Base-by-base conservation (phyloP, 768 basidiomycete species). In the Auriscalpium vulgare region DNA sequence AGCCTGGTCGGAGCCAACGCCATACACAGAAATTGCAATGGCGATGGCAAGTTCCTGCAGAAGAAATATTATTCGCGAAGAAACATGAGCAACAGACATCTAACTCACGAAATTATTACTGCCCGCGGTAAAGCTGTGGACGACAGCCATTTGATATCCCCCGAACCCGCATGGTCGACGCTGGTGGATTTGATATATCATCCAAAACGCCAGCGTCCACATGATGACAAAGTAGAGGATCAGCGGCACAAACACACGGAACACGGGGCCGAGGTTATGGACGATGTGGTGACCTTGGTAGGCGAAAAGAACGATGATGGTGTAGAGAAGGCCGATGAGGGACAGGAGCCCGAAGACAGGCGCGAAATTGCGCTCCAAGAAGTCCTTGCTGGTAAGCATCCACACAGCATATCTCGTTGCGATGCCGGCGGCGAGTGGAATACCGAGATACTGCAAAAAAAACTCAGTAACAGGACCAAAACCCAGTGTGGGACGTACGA, bases 241-340 rank as follows among this genome's bases (percentile, higher is more conserved):
- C 73, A 90, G 78, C 2, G 91, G 91, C 7, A 91, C 88, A 63
- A 88, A 83, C 1, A 88, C 82, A 16, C 90, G 80, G 69, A 92
- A 91, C 3, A 90, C 88, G 6, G 79, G 78, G 0, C 88, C 83
- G 37, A 93, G 72, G 64, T 91, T 84, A 57, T 83, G 75, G 10
- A 91, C 68, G 59, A 92, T 90, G 55, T 81, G 81, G 51, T 84
- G 80, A 3, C 72, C 80, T 68, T 76, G 74, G 61, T 67, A 65
- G 37, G 68, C 87, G 64, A 91, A 90, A 65, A 89, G 75, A 47
- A 89, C 80, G 54, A 88, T 68, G 62, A 90, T 82, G 13, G 89
- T 92, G 73, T 91, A 92, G 2, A 93, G 77, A 10, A 95, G 74
- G 4, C 90, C 91, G 21, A 91, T 53, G 9, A 89, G 76, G 0